phyloP scores from a whole-genome alignment of 768 basidiomycete species.

The Lactarius sp. region DNA sequence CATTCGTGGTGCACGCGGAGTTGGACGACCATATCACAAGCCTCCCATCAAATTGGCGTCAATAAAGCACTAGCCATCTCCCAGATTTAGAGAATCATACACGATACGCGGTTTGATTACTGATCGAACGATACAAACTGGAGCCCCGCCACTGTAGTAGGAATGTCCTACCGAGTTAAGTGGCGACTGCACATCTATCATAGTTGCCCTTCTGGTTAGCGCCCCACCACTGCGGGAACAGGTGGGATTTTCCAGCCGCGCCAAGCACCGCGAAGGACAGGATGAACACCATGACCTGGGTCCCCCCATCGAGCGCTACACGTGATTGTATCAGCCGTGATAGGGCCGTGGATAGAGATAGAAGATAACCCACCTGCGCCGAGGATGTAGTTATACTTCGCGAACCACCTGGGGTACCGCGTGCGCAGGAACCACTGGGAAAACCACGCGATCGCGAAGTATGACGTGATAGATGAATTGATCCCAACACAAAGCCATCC shows the following conservation, averaged over 20 bases:
- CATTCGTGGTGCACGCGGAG: too few species aligned
- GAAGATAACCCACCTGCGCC: constrained; percentile 30
- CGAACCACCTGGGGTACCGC: constrained; percentile 44
- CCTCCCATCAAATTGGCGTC: too few species aligned
- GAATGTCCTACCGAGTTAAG: background rate
- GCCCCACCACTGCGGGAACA: constrained; percentile 54
- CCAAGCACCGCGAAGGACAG: constrained; percentile 35
- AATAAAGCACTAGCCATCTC: too few species aligned
- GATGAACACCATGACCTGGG: constrained; percentile 47
- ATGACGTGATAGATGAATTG: constrained; percentile 40
- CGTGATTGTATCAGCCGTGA: background rate
- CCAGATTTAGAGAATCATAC: background rate
- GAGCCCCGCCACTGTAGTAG: background rate
- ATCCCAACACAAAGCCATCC: constrained; percentile 49
- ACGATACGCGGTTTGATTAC: background rate
- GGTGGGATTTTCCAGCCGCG: constrained; percentile 43
- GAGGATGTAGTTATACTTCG: constrained; percentile 35
- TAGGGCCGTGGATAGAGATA: background rate
- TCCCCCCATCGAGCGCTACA: constrained; percentile 37
- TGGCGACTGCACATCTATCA: constrained; percentile 23
- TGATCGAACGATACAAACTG: too few species aligned
- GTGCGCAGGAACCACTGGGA: constrained; percentile 45
- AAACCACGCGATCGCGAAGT: constrained; percentile 41
- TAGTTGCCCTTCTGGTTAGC: constrained; percentile 48
- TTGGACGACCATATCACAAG: too few species aligned